Percentiles rank a stretch among this genome's conserved stretches.
These are phyloP conservation scores for Cenococcum geophilum DNA, from an alignment of 495 filamentous ascomycete species.

Conservation along the genomic window DNA sequence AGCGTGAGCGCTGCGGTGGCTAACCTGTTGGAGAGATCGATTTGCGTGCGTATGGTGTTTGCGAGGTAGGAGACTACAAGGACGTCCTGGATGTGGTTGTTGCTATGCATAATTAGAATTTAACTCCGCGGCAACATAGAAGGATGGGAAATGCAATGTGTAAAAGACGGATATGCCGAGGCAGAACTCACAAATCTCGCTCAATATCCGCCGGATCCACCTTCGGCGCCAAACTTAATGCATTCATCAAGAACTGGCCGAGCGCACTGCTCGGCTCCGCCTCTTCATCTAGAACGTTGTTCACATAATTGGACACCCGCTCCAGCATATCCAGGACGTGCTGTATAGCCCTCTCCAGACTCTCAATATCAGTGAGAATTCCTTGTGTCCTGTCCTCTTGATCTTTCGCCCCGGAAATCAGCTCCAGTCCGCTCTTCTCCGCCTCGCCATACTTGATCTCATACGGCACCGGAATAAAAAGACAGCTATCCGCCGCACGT, in stretches of 20 bases:
- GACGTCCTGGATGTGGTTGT: conserved; percentile 98
- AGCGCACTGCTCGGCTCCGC: conserved; percentile 69
- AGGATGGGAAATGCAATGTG: neutral
- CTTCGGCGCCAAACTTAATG: conserved; percentile 86
- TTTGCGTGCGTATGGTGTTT: conserved; percentile 98
- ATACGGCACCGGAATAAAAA: conserved; percentile 93
- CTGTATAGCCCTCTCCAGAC: conserved; percentile 74
- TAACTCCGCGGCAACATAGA: neutral
- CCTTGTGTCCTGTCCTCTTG: conserved; percentile 62
- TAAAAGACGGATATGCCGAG: neutral
- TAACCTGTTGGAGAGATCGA: conserved; percentile 89
- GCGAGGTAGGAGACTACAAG: conserved; percentile 93
- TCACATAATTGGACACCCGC: conserved; percentile 81
- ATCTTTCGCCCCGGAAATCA: conserved; percentile 76
- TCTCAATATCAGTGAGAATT: conserved; percentile 79
- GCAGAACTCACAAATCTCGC: conserved; percentile 69
- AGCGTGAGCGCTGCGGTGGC: conserved; percentile 74
- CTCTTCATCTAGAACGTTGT: conserved; percentile 67
- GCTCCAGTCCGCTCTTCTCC: conserved; percentile 85
- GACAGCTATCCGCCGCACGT: conserved; percentile 85
- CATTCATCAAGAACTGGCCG: conserved; percentile 89
- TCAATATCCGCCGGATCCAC: conserved; percentile 85
- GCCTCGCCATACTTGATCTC: conserved; percentile 86
- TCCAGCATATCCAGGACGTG: conserved; percentile 82
- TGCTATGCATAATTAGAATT: conserved; percentile 48